Evolutionary conservation across 2,329 filamentous ascomycete species (phyloP).

Genomic region (Xylaria sp.): DNA sequence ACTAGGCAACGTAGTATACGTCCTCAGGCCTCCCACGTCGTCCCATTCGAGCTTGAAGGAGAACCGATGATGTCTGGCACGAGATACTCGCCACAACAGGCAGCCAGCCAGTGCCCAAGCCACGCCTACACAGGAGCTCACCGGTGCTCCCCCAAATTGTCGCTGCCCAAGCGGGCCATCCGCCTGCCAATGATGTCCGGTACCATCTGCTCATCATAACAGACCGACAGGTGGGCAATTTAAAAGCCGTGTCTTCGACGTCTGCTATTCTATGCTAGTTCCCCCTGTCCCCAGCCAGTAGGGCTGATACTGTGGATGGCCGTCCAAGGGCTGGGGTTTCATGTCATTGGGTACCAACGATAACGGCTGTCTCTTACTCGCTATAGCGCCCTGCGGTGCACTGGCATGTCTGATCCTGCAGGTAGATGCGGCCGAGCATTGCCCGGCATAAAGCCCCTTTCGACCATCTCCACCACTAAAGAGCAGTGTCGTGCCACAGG

Average conservation of each 20-base stretch:
- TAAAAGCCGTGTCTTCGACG: no score
- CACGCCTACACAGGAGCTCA: no score
- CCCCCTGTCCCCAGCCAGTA: not conserved
- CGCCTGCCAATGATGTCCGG: slow-evolving; percentile 17
- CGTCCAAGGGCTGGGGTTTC: not conserved
- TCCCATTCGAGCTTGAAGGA: slow-evolving; percentile 10
- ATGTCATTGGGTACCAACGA: not conserved
- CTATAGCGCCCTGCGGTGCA: not conserved
- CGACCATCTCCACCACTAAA: not conserved
- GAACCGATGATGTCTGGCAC: not conserved
- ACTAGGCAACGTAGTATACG: not conserved
- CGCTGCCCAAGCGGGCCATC: slow-evolving; percentile 18
- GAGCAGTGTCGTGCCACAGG: no score
- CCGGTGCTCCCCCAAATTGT: no score
- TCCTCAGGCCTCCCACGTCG: not conserved
- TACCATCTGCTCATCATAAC: not conserved
- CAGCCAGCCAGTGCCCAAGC: not conserved
- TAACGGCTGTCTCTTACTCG: not conserved
- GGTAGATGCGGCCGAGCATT: not conserved
- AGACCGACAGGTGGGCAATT: slow-evolving; percentile 1
- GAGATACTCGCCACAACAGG: slow-evolving; percentile 10
- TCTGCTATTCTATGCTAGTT: not conserved
- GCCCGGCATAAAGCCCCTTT: not conserved
- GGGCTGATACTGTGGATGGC: slow-evolving; percentile 9
- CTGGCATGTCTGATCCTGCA: not conserved